Percentiles rank a stretch among this genome's conserved stretches.
phyloP scores from a whole-genome alignment of 1,284 basidiomycete species.

The Cryptococcus sp. region DNA sequence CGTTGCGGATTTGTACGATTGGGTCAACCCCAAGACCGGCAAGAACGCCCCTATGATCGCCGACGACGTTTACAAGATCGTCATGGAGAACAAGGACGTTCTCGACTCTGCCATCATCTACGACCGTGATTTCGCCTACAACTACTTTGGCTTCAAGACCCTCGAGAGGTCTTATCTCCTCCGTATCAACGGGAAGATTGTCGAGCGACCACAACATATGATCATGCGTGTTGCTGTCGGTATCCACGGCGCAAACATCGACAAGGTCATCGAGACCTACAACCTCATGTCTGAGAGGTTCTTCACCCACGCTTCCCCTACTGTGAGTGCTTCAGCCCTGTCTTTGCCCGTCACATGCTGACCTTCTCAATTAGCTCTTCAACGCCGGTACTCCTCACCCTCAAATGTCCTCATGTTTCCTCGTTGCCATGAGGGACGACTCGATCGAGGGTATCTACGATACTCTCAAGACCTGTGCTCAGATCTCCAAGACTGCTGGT shows the following conservation, averaged over 20 bases:
- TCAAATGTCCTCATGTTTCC: slow-evolving; percentile 96
- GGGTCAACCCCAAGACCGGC: slow-evolving; percentile 97
- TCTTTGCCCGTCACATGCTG: neutral
- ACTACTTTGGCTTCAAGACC: slow-evolving; percentile 98
- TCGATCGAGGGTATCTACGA: slow-evolving; percentile 99
- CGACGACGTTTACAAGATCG: slow-evolving; percentile 77
- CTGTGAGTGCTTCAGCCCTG: slow-evolving; percentile 49
- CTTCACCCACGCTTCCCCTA: slow-evolving; percentile 98
- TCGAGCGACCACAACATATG: slow-evolving; percentile 98
- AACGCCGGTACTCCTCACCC: slow-evolving; percentile 96
- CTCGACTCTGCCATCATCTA: slow-evolving; percentile 97
- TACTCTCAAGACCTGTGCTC: slow-evolving; percentile 96
- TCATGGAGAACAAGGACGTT: slow-evolving; percentile 77
- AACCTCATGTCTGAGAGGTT: slow-evolving; percentile 94
- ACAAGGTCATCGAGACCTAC: slow-evolving; percentile 88
- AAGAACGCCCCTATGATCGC: slow-evolving; percentile 88
- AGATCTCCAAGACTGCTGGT: slow-evolving; percentile 99
- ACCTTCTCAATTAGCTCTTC: slow-evolving; percentile 64
- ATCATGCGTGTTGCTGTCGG: slow-evolving; percentile 99
- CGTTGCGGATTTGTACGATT: slow-evolving; percentile 85
- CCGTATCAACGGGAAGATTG: slow-evolving; percentile 89
- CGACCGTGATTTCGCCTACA: slow-evolving; percentile 97
- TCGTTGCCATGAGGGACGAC: slow-evolving; percentile 98
- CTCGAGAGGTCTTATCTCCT: slow-evolving; percentile 97
- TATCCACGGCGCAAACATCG: slow-evolving; percentile 89